These are phyloP conservation scores for Trypanosomatidae sp. DNA, from an alignment of 208 protist species.

Conservation along the genomic window DNA sequence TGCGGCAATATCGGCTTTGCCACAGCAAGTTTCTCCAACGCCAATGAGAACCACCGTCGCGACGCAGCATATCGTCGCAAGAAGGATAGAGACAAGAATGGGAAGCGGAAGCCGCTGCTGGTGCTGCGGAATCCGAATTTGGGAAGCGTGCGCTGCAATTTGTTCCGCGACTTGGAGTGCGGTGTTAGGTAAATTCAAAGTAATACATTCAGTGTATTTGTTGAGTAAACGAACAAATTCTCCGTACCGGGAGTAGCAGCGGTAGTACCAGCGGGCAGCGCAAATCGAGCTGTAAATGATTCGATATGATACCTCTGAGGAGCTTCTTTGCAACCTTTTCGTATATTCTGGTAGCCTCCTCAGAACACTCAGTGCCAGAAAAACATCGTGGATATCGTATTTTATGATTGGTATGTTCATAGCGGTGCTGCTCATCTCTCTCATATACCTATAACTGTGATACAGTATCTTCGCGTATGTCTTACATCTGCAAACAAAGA, in stretches of 20 bases:
- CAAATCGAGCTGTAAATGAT: constrained; percentile 21
- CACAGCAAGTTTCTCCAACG: constrained; percentile 7
- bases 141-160: constrained; percentile 13
- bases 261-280: constrained; percentile 30
- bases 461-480: neutral
- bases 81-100: constrained; percentile 15
- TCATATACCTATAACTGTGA: neutral
- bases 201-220: constrained; percentile 23
- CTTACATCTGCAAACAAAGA: neutral
- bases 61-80: constrained; percentile 13
- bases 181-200: neutral
- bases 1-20: constrained; percentile 13
- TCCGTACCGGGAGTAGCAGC: constrained; percentile 16
- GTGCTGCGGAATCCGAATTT: constrained; percentile 20
- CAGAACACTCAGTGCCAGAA: constrained; percentile 24
- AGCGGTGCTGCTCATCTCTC: neutral
- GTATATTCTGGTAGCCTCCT: constrained; percentile 21
- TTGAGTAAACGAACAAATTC: constrained; percentile 28
- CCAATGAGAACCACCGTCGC: constrained; percentile 21
- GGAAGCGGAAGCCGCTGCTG: constrained; percentile 14
- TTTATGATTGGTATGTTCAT: constrained; percentile 14
- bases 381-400: constrained; percentile 21
- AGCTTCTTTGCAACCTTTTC: constrained; percentile 1
- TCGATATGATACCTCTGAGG: neutral
- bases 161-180: constrained; percentile 14